Base-by-base conservation (phyloP, 495 filamentous ascomycete genomes). In the Penicillium paradoxum region DNA sequence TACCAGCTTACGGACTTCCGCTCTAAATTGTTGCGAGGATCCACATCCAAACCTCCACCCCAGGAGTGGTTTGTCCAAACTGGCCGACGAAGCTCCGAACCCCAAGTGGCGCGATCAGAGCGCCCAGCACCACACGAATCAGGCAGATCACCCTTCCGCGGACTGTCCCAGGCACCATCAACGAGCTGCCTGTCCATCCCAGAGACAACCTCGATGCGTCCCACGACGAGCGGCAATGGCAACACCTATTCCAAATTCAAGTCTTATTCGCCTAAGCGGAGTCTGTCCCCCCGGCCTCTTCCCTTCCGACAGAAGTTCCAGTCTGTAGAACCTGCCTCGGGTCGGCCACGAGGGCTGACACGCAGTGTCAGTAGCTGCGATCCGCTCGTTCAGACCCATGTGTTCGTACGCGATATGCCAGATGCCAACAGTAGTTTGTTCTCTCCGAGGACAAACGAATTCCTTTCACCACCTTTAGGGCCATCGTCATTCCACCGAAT, bases 1-100 rank as follows among this genome's bases (percentile, higher is more conserved):
- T 97, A 97, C 72, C 92, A 93, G 67, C 76, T 98, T 45, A 92
- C 95, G 34, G 93, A 98, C 64, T 98, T 96, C 70, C 57, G 73
- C 29, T 63, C 68, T 32, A 66, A 66, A 27, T 48, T 78, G 58
- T 50, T 67, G 37, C 72, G 71, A 51, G 79, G 78, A 52, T 71
- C 69, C 32, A 67, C 75, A 15, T 75, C 73, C 27, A 63, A 66
- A 45, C 63, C 68, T 17, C 52, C 65, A 19, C 63, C 69, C 21
- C 62, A 64, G 18, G 66, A 73, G 46, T 73, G 69, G 71, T 71
- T 70, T 57, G 55, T 62, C 1, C 46, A 56, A 44, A 58, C 55
- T 2, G 51, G 60, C 8, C 60, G 66, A n/a, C 56, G 65, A 33
- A 64, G 60, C 57, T 70, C 71, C 6, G 71, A 69, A 39, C 69